Conservation (phyloP, 2,329 filamentous ascomycete species). For the Penicillium sp. region DNA sequence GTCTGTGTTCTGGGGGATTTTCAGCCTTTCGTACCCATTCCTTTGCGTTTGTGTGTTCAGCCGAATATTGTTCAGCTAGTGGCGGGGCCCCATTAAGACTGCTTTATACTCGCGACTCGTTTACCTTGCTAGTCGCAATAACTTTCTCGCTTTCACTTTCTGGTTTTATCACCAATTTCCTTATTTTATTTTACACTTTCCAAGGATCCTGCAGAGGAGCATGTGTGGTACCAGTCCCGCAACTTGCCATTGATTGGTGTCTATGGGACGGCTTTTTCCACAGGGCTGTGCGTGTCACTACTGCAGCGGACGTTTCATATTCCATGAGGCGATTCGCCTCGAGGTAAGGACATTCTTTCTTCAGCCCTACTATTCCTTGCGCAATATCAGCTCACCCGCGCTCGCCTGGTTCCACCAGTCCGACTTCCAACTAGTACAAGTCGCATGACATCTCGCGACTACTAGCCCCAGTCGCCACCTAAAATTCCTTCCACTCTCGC, state of each 20-base stretch:
- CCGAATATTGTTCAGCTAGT: constrained; percentile 15
- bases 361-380: constrained; percentile 25
- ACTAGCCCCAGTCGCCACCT: constrained; percentile 6
- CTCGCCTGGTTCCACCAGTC: constrained; percentile 11
- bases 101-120: constrained; percentile 11
- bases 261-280: constrained; percentile 22
- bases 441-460: constrained; percentile 12
- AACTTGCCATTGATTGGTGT: constrained; percentile 20
- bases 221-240: constrained; percentile 17
- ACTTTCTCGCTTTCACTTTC: neutral
- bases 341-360: constrained; percentile 11
- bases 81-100: constrained; percentile 8
- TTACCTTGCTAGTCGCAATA: constrained; percentile 6
- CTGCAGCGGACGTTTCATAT: constrained; percentile 26
- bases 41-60: constrained; percentile 2
- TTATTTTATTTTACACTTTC: neutral
- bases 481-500: constrained; percentile 1
- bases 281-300: constrained; percentile 25
- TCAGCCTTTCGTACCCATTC: neutral
- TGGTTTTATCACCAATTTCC: neutral
- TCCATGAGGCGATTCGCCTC: constrained; percentile 27
- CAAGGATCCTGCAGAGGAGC: constrained; percentile 7
- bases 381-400: constrained; percentile 5
- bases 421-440: constrained; percentile 20
- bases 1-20: neutral